These are phyloP conservation scores for Leccinum incarnatum DNA, from an alignment of 768 basidiomycete species.

Conservation along the genomic window DNA sequence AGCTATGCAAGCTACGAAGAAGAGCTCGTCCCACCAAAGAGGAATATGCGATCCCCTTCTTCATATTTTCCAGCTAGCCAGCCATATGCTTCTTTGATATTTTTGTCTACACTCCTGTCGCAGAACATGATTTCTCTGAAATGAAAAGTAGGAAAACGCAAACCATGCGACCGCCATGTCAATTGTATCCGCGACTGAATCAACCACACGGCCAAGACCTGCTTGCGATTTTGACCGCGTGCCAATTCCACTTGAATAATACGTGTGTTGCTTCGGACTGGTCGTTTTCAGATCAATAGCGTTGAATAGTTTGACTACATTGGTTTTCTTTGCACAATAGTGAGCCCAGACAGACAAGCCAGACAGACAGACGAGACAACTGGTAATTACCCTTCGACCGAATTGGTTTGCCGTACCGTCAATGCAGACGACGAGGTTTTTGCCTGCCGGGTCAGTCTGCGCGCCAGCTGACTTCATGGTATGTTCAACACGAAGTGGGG, in stretches of 20 bases:
- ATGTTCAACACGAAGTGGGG: not conserved
- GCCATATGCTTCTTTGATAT: not conserved
- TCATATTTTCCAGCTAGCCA: not conserved
- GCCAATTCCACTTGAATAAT: slow-evolving; percentile 36
- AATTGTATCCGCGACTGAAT: slow-evolving; percentile 14
- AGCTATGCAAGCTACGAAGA: too few species aligned
- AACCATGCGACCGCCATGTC: not conserved
- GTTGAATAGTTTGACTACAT: not conserved
- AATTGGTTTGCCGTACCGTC: not conserved
- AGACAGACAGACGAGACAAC: not conserved
- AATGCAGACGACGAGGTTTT: slow-evolving; percentile 16
- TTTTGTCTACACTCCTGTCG: not conserved
- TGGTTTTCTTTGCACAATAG: not conserved
- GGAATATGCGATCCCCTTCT: not conserved
- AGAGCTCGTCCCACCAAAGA: not conserved
- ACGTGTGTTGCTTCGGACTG: slow-evolving; percentile 23
- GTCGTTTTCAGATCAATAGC: slow-evolving; percentile 13
- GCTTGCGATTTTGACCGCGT: slow-evolving; percentile 26
- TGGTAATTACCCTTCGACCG: not conserved
- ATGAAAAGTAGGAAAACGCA: not conserved
- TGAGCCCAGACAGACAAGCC: not conserved
- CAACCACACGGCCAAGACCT: slow-evolving; percentile 8
- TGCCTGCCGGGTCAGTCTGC: not conserved
- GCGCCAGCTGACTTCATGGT: not conserved
- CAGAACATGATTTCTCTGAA: not conserved